Conservation (phyloP, 202 grass and related monocot genomes). For the Schoenoplectus triqueter region DNA sequence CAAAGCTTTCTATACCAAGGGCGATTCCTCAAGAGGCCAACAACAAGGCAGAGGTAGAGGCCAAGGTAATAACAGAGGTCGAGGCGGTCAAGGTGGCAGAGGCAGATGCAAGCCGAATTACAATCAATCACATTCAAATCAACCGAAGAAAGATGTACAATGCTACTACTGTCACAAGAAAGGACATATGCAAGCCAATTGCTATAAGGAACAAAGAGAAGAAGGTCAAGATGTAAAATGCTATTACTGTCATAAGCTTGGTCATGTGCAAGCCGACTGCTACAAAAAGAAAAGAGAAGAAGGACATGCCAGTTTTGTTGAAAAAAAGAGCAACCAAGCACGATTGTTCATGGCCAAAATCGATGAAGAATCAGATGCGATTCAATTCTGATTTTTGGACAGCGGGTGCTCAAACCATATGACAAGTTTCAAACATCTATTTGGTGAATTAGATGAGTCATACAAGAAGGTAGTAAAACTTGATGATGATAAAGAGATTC, state of each 20-base stretch:
- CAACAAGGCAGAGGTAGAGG: neutral
- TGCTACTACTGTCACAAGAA: neutral
- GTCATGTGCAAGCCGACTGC: neutral
- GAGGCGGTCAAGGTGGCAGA: neutral
- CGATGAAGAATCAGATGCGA: too few species aligned
- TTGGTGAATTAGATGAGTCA: too few species aligned
- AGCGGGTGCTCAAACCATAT: too few species aligned
- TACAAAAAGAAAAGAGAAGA: neutral
- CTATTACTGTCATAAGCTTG: neutral
- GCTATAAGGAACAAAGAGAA: neutral
- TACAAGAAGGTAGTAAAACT: too few species aligned
- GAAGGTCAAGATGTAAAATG: neutral
- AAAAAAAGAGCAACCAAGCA: too few species aligned
- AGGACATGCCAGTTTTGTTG: neutral
- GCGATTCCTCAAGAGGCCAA: neutral
- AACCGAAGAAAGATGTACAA: neutral
- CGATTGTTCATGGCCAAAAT: too few species aligned
- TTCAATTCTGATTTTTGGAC: too few species aligned
- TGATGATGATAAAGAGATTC: too few species aligned
- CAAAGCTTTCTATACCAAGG: neutral
- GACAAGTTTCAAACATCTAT: too few species aligned
- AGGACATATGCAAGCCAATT: neutral
- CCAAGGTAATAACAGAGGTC: neutral
- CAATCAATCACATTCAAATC: neutral
- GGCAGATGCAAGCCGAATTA: neutral